Base-by-base conservation (phyloP, 148 eudicot genomes). In the Amaranthus hypochondriacus region DNA sequence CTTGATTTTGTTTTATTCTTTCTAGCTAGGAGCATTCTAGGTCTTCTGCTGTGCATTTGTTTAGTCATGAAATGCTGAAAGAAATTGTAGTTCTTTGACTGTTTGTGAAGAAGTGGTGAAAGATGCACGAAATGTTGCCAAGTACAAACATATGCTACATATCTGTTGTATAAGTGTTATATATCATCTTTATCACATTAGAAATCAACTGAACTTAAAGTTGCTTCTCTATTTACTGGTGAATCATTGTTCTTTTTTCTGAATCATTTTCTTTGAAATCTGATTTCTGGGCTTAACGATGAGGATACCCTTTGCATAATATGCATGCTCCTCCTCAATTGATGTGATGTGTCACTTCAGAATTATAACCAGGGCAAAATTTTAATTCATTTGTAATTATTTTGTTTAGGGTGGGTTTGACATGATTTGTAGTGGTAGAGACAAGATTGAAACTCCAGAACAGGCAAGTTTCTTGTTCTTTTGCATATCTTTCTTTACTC, bases 391-490 rank as follows among this genome's bases (percentile, higher is more conserved):
- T 74, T 12, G 5, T 21, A 2, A 48, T 21, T 9, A 51, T 49
- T 74, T 65, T 66, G 68, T 70, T 70, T 86, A 95, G 98, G 98
- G 98, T 76, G 98, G 98, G 53, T 95, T 95, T 79, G 97, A 95
- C 81, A 95, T 95, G 98, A 95, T 95, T 58, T 76, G 89, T 71
- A 95, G 98, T 86, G 98, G 98, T 65, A 89, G 97, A 70, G 97
- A 90, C 90, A 92, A 95, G 85, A 95, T 95, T 85, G 98, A 95
- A 88, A 95, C 98, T 78, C 98, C 97, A 64, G 97, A 90, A 66
- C 98, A 95, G 98, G 98, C 87, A 73, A 78, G 68, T n/a, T 28
- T 42, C 46, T 67, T 18, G 53, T n/a, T 48, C 42, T 39, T 49
- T 49, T 21, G 59, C 60, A 9, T 54, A 28, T 57, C 56, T n/a